Base-by-base conservation (phyloP, 352 stramenopile species). In the Globisporangium paroecandrum region DNA sequence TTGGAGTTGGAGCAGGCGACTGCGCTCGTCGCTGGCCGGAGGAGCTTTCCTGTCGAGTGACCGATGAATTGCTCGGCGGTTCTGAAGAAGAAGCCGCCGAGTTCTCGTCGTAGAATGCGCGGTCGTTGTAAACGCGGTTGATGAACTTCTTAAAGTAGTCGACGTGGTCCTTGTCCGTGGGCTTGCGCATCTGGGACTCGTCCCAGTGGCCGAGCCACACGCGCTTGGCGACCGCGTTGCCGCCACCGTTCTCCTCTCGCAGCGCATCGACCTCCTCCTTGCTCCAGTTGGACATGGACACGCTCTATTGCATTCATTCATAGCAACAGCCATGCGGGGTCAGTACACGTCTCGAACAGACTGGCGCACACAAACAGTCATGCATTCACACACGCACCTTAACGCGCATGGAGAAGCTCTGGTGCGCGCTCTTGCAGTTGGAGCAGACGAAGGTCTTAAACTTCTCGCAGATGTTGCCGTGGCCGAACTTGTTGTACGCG, bases 231-330 rank as follows among this genome's bases (percentile, higher is more conserved):
- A 66, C 54, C 1, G 71, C 68, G 57, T 68, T 69, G 22, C 68
- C 54, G 34, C 60, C 68, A 41, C 57, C 82, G 62, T 95, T 93
- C 65, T 84, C 75, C 36, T 96, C 86, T 34, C 89, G 83, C 32
- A 99, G 71, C 46, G 90, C 83, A 22, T 95, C 78, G 18, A 98
- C 95, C 65, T 99, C 94, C 0, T 89, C 82, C 65, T 93, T 83
- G 25, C 82, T 95, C 95, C 95, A 99, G 71, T 90, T 97, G 60
- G 79, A 95, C 95, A 99, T 99, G 62, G 94, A 98, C 22, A 98
- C 82, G 58, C 87, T 94, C 78, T 83, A 24, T 38, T 25, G 20
- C n/a, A 54, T 66, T 49, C 36, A 27, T 41, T 25, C 15, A 18
- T 24, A 58, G 29, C 13, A 15, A 59, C n/a, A 43, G 7, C 5